These are phyloP conservation scores for Diaporthe australafricana DNA, from an alignment of 2,329 filamentous ascomycete genomes.

Conservation along the genomic window DNA sequence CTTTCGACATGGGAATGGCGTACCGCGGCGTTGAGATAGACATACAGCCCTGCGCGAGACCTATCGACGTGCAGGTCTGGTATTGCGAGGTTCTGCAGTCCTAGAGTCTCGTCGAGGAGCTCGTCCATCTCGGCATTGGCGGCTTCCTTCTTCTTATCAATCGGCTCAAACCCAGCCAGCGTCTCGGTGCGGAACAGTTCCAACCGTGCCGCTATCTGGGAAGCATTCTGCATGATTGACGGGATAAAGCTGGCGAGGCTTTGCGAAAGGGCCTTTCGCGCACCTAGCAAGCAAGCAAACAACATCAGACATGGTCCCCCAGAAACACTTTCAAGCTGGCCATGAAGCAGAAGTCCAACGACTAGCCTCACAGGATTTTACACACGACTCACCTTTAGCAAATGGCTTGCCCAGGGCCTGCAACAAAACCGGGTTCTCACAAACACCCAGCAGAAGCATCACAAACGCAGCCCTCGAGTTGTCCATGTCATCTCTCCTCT, in stretches of 20 bases:
- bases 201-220: conserved; percentile 62
- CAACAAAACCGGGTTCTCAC: conserved; percentile 69
- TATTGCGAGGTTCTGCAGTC: conserved; percentile 65
- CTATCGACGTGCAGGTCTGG: conserved; percentile 78
- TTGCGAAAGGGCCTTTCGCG: conserved; percentile 61
- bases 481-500: conserved; percentile 67
- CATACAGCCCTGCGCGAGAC: conserved; percentile 84
- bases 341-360: background rate
- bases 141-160: conserved; percentile 63
- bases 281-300: conserved; percentile 47
- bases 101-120: conserved; percentile 67
- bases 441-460: conserved; percentile 70
- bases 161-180: conserved; percentile 65
- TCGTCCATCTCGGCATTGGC: conserved; percentile 66
- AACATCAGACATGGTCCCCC: conserved; percentile 1
- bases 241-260: conserved; percentile 66
- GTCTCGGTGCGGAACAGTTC: conserved; percentile 70
- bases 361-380: conserved; percentile 41
- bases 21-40: conserved; percentile 86
- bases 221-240: conserved; percentile 61
- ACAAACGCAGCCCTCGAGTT: conserved; percentile 72
- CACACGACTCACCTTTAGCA: conserved; percentile 60
- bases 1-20: background rate
- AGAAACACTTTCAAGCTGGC: conserved; percentile 20
- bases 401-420: conserved; percentile 63